Conservation (phyloP, 257 asterid genomes). For the Dorcoceras hygrometricum region DNA sequence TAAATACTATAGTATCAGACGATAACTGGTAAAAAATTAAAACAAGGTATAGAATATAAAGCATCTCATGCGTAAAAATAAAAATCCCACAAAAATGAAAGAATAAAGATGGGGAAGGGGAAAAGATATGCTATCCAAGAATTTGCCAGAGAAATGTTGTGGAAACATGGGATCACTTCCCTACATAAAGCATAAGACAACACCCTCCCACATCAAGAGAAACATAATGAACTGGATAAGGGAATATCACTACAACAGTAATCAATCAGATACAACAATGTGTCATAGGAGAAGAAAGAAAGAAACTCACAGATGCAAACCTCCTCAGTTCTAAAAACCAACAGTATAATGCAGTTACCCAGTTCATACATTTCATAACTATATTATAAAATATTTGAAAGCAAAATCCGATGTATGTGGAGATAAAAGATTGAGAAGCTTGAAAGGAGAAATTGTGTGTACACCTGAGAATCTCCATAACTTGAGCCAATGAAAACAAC, state of each 20-base stretch:
- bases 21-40: not conserved
- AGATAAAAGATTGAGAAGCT: conserved; percentile 1
- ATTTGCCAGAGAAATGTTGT: not conserved
- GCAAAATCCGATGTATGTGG: not conserved
- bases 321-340: not conserved
- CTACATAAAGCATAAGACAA: not conserved
- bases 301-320: not conserved
- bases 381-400: not conserved
- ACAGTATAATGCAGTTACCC: not conserved
- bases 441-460: conserved; percentile 14
- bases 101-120: not conserved
- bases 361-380: conserved; percentile 1
- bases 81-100: not conserved
- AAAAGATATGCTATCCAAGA: not conserved
- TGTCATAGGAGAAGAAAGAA: not conserved
- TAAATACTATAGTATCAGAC: not conserved
- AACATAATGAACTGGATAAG: not conserved
- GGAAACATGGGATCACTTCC: not conserved
- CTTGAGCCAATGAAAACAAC: conserved; percentile 88
- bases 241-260: not conserved
- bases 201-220: not conserved
- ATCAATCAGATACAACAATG: not conserved
- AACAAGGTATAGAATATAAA: not conserved
- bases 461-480: conserved; percentile 91
- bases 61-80: not conserved